phyloP scores from a whole-genome alignment of 202 grass and related monocot genomes.

The Bolboschoenoplectus hybrid region DNA sequence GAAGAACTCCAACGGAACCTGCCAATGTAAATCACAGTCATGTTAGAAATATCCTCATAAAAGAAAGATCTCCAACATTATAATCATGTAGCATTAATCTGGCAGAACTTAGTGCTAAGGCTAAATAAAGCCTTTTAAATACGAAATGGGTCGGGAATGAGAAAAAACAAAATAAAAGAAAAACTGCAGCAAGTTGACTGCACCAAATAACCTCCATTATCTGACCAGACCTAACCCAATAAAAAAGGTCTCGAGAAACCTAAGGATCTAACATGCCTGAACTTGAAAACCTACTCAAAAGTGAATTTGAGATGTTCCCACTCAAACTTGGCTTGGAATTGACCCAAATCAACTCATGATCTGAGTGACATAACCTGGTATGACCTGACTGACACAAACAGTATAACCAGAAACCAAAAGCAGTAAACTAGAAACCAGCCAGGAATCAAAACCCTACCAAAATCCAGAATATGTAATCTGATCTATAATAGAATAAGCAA shows the following conservation, averaged over 20 bases:
- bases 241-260: background rate
- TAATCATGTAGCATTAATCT: conserved; percentile 9
- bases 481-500: background rate
- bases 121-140: background rate
- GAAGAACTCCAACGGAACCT: conserved; percentile 17
- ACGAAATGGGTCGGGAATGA: background rate
- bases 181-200: background rate
- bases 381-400: background rate
- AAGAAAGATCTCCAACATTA: background rate
- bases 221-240: background rate
- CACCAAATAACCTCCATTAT: conserved; percentile 3
- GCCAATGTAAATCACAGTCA: background rate
- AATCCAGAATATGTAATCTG: background rate
- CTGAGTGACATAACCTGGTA: background rate
- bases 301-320: background rate
- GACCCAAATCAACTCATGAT: background rate
- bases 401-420: background rate
- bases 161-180: background rate
- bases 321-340: background rate
- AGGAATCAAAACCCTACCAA: background rate
- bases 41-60: background rate
- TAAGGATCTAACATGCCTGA: background rate
- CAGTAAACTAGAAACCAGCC: background rate
- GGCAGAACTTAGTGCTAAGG: background rate
- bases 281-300: background rate